phyloP scores from a whole-genome alignment of 2,329 filamentous ascomycete genomes.

The Lachnellula willkommii region DNA sequence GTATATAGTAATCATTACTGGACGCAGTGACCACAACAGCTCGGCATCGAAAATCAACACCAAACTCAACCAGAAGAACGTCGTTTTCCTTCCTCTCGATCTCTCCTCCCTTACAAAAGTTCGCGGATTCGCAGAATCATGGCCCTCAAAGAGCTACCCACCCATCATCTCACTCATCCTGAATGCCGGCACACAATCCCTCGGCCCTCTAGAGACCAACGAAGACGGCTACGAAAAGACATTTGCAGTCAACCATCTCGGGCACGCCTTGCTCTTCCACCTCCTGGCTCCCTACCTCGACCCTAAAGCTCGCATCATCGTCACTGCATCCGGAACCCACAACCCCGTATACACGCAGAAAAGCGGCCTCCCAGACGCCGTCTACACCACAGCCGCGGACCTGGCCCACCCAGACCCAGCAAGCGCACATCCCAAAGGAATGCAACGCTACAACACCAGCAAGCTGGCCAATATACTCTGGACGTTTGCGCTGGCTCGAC shows the following conservation, averaged over 20 bases:
- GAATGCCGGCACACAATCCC: conserved; percentile 45
- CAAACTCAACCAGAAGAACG: conserved; percentile 36
- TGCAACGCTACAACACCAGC: conserved; percentile 39
- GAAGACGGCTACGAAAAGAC: conserved; percentile 42
- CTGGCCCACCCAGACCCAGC: conserved; percentile 37
- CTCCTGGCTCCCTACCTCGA: conserved; percentile 39
- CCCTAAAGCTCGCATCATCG: conserved; percentile 38
- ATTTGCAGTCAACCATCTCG: conserved; percentile 46
- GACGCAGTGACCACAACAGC: conserved; percentile 39
- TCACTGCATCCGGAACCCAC: conserved; percentile 43
- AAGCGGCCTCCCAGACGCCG: conserved; percentile 37
- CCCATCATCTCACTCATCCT: conserved; percentile 42
- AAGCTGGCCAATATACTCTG: conserved; percentile 45
- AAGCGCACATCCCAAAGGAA: conserved; percentile 30
- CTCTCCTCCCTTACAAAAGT: conserved; percentile 37
- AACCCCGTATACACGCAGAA: conserved; percentile 38
- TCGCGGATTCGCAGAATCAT: conserved; percentile 38
- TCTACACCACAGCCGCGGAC: conserved; percentile 40
- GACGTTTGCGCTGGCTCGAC: conserved; percentile 40
- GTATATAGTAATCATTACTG: conserved; percentile 39
- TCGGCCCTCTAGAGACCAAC: conserved; percentile 31
- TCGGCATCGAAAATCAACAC: conserved; percentile 40
- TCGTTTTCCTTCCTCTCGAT: conserved; percentile 40
- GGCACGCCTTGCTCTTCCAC: conserved; percentile 46
- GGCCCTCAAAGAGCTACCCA: conserved; percentile 32